A percentile compares a stretch with the other conserved stretches of the same genome.
Conservation (phyloP, 2,329 filamentous ascomycete genomes). For the Monilinia polystroma region DNA sequence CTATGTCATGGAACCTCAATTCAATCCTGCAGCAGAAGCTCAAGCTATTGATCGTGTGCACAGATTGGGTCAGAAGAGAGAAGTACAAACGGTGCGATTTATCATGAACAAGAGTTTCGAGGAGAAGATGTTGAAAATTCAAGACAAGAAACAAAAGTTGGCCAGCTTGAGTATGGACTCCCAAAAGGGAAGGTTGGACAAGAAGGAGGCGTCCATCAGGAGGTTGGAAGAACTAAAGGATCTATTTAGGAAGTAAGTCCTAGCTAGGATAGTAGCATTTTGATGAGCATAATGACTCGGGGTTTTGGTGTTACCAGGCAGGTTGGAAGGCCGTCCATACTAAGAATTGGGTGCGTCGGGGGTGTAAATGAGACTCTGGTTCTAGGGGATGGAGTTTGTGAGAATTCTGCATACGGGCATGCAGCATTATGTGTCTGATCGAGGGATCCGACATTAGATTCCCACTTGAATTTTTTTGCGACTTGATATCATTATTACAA, state of each 20-base stretch:
- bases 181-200: conserved; percentile 38
- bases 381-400: conserved; percentile 7
- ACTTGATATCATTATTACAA: not conserved
- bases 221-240: conserved; percentile 58
- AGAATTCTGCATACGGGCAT: not conserved
- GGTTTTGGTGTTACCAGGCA: conserved; percentile 1
- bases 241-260: conserved; percentile 48
- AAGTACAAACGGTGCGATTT: conserved; percentile 82
- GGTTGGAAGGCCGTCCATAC: not conserved
- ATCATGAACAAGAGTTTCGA: conserved; percentile 92
- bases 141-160: conserved; percentile 88
- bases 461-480: not conserved
- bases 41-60: conserved; percentile 95
- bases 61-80: conserved; percentile 83
- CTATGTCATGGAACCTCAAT: conserved; percentile 98
- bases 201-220: conserved; percentile 39
- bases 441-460: conserved; percentile 7
- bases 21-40: conserved; percentile 91
- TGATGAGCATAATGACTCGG: not conserved
- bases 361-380: conserved; percentile 2
- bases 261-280: not conserved
- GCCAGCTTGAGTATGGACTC: conserved; percentile 83
- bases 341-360: not conserved
- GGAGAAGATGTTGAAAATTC: conserved; percentile 85
- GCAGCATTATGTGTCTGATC: not conserved